Base-by-base conservation (phyloP, 139 green algal species). In the Spirogloea muscicola region DNA sequence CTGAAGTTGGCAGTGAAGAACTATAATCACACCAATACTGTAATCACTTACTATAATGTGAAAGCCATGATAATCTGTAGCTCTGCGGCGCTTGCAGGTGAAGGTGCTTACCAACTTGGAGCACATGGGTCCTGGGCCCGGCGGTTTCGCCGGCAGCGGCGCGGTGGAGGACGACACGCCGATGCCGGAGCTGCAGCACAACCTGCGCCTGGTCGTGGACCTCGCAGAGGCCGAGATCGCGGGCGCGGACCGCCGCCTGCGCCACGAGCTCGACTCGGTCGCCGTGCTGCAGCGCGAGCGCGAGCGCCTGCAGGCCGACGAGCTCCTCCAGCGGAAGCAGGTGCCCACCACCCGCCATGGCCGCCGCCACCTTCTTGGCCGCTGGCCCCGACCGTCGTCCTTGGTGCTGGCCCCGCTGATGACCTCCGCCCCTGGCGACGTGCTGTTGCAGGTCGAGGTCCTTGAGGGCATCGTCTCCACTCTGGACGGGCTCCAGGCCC, bases 151-250 rank as follows among this genome's bases (percentile, higher is more conserved):
- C 21, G n/a, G n/a, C n/a, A n/a, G n/a, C n/a, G n/a, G n/a, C n/a
- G n/a, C n/a, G n/a, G 61, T 46, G 33, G 74, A 67, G 38, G 88
- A 87, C 29, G 43, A 73, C 57, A 84, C 84, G 10, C 92, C 92
- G 40, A 95, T 98, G 88, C 91, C 93, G 0, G 94, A 99, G 87
- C 86, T 99, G 62, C 89, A 95, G 82, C 94, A 98, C 87, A 99
- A 99, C 88, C 85, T 99, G 88, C 85, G 89, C 6, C 76, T 86
- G 3, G 74, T 86, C 3, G 75, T 87, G n/a, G 67, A 87, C 49
- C 71, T 97, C 48, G 89, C 90, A 3, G 94, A 96, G 69, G 86
- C 85, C 1, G 87, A 95, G 71, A 94, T 98, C 59, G 83, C 90
- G 68, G 82, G 72, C 60, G 71, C 93, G 57, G 91, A 96, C 58